phyloP scores from a whole-genome alignment of 352 stramenopile genomes.

The Phytopythium kandeliae region DNA sequence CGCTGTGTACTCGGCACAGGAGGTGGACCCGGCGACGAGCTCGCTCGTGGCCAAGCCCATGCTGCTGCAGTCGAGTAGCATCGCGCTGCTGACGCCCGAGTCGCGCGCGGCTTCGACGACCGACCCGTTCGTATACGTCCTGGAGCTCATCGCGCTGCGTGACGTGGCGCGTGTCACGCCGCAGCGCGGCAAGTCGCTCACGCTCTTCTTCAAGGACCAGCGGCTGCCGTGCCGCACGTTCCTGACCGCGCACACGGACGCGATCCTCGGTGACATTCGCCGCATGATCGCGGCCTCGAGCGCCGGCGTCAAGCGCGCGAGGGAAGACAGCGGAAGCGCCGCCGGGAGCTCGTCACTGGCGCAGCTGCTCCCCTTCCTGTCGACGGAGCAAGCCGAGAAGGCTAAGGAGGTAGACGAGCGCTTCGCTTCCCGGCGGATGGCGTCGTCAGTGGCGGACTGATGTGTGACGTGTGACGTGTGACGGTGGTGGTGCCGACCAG shows the following conservation, averaged over 20 bases:
- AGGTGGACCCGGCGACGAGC: conserved; percentile 52
- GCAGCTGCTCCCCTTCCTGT: conserved; percentile 63
- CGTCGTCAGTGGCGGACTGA: no score
- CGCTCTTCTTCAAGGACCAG: conserved; percentile 73
- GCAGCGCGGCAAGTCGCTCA: conserved; percentile 69
- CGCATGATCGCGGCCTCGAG: conserved; percentile 47
- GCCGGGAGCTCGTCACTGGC: conserved; percentile 21
- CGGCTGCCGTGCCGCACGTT: conserved; percentile 60
- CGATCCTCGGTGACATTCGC: conserved; percentile 56
- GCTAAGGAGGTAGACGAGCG: conserved; percentile 46
- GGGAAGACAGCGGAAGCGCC: conserved; percentile 15
- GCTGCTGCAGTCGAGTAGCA: conserved; percentile 61
- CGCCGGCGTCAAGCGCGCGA: conserved; percentile 29
- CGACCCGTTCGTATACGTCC: conserved; percentile 51
- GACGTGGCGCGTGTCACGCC: conserved; percentile 74
- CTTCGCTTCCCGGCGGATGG: no score
- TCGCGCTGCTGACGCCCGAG: conserved; percentile 38
- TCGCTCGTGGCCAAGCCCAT: conserved; percentile 52
- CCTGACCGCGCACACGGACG: conserved; percentile 62
- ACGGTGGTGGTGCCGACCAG: conserved; percentile 4
- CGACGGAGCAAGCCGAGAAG: conserved; percentile 62
- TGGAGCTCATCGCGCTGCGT: conserved; percentile 55
- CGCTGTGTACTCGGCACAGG: conserved; percentile 60
- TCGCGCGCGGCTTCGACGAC: conserved; percentile 16
- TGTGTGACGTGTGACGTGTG: no score